Evolutionary conservation across 768 basidiomycete species (phyloP).

Genomic region (Boletus edulis): DNA sequence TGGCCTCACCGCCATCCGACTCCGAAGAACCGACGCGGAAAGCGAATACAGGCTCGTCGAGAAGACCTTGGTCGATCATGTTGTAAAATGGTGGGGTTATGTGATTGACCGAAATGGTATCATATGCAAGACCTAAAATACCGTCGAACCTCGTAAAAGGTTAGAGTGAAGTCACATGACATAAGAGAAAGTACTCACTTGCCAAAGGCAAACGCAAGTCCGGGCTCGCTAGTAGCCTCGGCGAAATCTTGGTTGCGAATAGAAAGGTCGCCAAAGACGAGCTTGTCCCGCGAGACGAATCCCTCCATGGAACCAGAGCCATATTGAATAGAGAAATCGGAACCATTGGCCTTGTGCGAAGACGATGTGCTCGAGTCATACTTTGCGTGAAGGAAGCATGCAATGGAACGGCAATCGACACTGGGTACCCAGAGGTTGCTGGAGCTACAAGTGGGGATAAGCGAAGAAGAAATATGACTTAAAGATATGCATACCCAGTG

Average conservation of each 20-base stretch:
- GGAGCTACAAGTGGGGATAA: constrained; percentile 46
- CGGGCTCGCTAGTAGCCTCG: constrained; percentile 94
- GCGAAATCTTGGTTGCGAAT: constrained; percentile 85
- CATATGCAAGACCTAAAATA: constrained; percentile 90
- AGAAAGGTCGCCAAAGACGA: constrained; percentile 79
- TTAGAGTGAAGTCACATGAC: background rate
- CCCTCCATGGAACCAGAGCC: constrained; percentile 98
- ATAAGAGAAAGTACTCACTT: constrained; percentile 52
- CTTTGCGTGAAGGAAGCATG: constrained; percentile 92
- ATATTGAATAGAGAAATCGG: constrained; percentile 87
- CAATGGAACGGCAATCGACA: constrained; percentile 76
- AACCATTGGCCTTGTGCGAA: constrained; percentile 87
- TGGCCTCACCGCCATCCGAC: constrained; percentile 84
- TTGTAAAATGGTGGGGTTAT: constrained; percentile 93
- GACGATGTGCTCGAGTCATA: constrained; percentile 80
- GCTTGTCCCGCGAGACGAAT: constrained; percentile 80
- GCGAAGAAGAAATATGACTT: constrained; percentile 16
- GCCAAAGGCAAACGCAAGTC: constrained; percentile 95
- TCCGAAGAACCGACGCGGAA: constrained; percentile 91
- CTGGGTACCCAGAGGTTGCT: constrained; percentile 96
- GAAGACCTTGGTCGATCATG: constrained; percentile 79
- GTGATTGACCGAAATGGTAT: constrained; percentile 93
- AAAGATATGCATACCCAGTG: constrained; percentile 57
- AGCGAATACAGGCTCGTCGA: constrained; percentile 87
- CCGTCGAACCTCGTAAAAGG: constrained; percentile 75